Base-by-base conservation (phyloP, 1,284 basidiomycete genomes). In the Lentinus polychrous region DNA sequence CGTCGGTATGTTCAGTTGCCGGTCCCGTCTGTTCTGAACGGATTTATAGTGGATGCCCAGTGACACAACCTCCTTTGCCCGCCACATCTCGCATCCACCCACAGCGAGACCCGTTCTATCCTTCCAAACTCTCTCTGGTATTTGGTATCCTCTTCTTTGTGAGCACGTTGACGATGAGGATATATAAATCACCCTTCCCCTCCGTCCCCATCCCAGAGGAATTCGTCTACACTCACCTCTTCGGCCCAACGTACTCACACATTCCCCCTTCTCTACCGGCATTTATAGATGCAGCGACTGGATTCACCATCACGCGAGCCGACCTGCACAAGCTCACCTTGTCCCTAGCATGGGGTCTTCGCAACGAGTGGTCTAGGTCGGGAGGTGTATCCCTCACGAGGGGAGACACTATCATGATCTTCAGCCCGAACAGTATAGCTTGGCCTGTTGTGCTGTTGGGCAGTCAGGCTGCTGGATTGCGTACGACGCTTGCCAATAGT, bases 271-370 rank as follows among this genome's bases (percentile, higher is more conserved):
- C 43, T 1, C 18, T 32, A 10, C 72, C 74, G 5, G 85, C 85
- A 0, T 87, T 81, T 61, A 73, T 89, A 47, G 87, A 91, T 56
- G 82, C 81, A 0, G 62, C 67, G 1, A 76, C 83, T 0, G 83
- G 78, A 0, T 66, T 72, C 0, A 69, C 70, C 1, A 54, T 91
- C 22, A 74, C 83, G 0, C 76, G 87, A 14, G 75, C 59, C 0
- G 71, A 77, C 23, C 63, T 86, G 18, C 75, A 74, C 22, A 63
- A 74, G 17, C 65, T 80, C n/a, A 71, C 83, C 0, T 68, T 85
- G 8, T 67, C 74, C 2, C 66, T 88, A 12, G 82, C 66, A 0
- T 69, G 72, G 54, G 81, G 81, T 0, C 60, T 86, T n/a, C 68
- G 68, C 20, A 59, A 69, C 49, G 57, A 37, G 65, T 66, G 24